Evolutionary conservation across 192 early-diverging fungal genomes (phyloP), one percentile per base, ranked within the genome.

Genomic region (Gryganskiella cystojenkinii): DNA sequence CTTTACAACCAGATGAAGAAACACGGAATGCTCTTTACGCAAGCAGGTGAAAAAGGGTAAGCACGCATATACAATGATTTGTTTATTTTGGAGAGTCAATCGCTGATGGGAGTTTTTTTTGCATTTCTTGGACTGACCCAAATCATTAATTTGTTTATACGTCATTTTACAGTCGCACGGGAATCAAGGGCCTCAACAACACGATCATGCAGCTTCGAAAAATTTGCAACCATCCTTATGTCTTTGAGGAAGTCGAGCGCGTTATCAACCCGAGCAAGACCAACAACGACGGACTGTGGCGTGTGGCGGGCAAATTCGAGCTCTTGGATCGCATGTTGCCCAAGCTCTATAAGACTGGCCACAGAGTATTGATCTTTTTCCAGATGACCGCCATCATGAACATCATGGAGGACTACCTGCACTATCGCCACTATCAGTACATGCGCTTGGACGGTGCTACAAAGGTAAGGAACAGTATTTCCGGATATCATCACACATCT

Each of bases 131-230:
- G 7, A 13, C 5, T 40, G 13, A 40, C 37, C 13, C 7, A 40
- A 40, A 40, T 40, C 7, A 5, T 13, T 40, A 40, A 40, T 13
- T 13, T 40, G 5, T 40, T 40, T 9, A 5, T 40, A 40, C 37
- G 7, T 40, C 5, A 5, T 9, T 40, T 40, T 13, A 95, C 47
- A 91, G 93, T 40, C 58, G 89, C 6, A 81, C 91, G 42, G 86
- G 70, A 55, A 73, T 92, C 42, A 93, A 93, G 17, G 89, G 92
- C 71, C 82, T 95, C 49, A 88, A 90, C 40, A 95, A 95, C 66
- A 88, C 93, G 3, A 93, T 95, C 92, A 95, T 95, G 83, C 92
- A 95, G 67, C 85, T 95, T 33, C 89, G 94, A 31, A 95, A 95
- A 79, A 95, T 93, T 64, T 95, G 94, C 68, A 95, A 94, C 46